Percentiles rank a stretch among this genome's conserved stretches.
These are phyloP conservation scores for Myriosclerotinia scirpicola DNA, from an alignment of 2,329 filamentous ascomycete genomes.

Conservation along the genomic window DNA sequence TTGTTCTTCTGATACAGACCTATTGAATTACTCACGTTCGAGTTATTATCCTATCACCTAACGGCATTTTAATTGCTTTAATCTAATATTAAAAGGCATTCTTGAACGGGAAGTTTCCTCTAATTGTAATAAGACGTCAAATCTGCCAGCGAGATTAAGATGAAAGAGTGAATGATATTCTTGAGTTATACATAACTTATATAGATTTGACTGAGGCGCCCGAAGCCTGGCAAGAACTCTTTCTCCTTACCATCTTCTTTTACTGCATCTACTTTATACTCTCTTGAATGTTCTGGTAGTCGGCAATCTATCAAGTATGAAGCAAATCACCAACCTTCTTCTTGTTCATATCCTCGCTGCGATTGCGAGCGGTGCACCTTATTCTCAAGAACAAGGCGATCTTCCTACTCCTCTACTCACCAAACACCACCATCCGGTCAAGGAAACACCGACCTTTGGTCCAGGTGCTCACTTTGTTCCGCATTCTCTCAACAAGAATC, in stretches of 20 bases:
- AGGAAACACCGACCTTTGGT: not conserved
- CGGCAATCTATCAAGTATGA: constrained; percentile 14
- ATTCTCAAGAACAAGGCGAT: not conserved
- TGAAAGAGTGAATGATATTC: not conserved
- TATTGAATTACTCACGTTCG: constrained; percentile 15
- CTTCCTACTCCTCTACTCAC: not conserved
- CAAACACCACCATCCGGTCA: not conserved
- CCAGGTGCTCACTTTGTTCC: not conserved
- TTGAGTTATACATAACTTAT: not conserved
- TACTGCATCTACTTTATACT: not conserved
- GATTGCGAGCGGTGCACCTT: constrained; percentile 10
- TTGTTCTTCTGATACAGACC: constrained; percentile 1
- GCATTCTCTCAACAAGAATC: not conserved
- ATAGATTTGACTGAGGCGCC: not conserved
- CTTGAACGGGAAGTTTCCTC: not conserved
- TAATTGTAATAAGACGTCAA: not conserved
- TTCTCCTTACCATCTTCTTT: not conserved
- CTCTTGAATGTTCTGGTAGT: not conserved
- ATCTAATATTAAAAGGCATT: constrained; percentile 11
- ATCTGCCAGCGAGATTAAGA: not conserved
- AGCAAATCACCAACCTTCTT: constrained; percentile 7
- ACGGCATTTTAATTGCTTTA: not conserved
- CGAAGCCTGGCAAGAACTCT: not conserved
- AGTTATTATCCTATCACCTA: constrained; percentile 13
- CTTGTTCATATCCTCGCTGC: constrained; percentile 1